Conservation (phyloP, 106 monocot genomes). For the Posidonia australis region DNA sequence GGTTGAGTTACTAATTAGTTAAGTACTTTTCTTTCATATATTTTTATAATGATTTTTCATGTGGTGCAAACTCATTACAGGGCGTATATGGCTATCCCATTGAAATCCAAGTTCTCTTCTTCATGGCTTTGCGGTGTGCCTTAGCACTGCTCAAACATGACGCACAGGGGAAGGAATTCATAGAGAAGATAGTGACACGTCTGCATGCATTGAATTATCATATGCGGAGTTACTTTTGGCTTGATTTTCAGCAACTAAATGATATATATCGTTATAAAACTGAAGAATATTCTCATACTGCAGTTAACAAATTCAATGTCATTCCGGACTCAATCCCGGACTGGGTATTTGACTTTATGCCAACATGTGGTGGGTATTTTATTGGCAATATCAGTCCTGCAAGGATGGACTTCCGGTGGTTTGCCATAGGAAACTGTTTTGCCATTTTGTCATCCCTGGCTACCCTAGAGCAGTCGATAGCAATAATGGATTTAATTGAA, state of each 20-base stretch:
- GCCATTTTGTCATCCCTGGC: conserved; percentile 19
- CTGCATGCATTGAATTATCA: conserved; percentile 15
- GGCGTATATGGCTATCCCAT: conserved; percentile 19
- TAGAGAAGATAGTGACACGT: conserved; percentile 15
- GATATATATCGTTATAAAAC: conserved; percentile 23
- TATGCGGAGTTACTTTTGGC: conserved; percentile 23
- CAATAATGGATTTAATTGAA: conserved; percentile 22
- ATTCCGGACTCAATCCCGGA: conserved; percentile 24
- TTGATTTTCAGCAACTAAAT: conserved; percentile 20
- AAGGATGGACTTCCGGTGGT: conserved; percentile 25
- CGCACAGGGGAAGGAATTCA: conserved; percentile 15
- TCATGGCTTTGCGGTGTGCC: conserved; percentile 19
- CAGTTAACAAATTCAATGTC: conserved; percentile 24
- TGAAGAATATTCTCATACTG: conserved; percentile 22
- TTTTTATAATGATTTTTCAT: neutral
- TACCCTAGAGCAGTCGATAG: conserved; percentile 15
- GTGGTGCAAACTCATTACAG: conserved; percentile 2
- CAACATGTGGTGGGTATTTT: conserved; percentile 15
- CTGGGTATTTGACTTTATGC: conserved; percentile 26
- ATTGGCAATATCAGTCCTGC: conserved; percentile 22
- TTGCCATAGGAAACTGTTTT: conserved; percentile 14
- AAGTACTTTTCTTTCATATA: neutral
- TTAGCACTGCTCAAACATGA: conserved; percentile 13
- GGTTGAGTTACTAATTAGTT: neutral
- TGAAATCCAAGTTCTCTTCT: conserved; percentile 23